phyloP scores from a whole-genome alignment of 345 rosid genomes.

The Cardamine resedifolia region DNA sequence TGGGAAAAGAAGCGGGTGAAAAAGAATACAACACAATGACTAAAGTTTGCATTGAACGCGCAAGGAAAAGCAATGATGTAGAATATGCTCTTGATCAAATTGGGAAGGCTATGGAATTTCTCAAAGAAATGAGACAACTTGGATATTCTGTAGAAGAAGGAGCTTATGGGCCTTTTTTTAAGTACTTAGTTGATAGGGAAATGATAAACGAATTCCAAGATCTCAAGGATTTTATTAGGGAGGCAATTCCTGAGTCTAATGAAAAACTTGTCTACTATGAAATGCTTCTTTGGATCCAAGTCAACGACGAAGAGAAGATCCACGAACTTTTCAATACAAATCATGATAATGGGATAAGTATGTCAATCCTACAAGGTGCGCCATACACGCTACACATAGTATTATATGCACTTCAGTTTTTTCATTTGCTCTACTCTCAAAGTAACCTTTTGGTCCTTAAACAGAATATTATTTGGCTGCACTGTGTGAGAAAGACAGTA shows the following conservation, averaged over 20 bases:
- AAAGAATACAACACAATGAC: slow-evolving; percentile 62
- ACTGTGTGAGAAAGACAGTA: slow-evolving; percentile 61
- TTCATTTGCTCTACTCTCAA: not conserved
- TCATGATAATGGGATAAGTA: slow-evolving; percentile 35
- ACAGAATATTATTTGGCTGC: slow-evolving; percentile 78
- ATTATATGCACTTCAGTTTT: not conserved
- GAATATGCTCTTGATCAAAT: slow-evolving; percentile 48
- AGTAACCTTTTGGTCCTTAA: not conserved
- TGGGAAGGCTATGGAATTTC: slow-evolving; percentile 42
- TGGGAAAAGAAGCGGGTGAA: slow-evolving; percentile 68
- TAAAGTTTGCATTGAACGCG: slow-evolving; percentile 50
- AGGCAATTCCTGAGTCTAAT: slow-evolving; percentile 40
- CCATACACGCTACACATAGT: not conserved
- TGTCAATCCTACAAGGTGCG: slow-evolving; percentile 52
- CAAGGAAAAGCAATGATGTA: slow-evolving; percentile 49
- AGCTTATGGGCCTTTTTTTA: slow-evolving; percentile 62
- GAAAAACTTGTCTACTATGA: slow-evolving; percentile 76
- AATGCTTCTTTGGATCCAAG: slow-evolving; percentile 67
- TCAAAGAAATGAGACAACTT: slow-evolving; percentile 55
- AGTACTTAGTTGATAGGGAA: slow-evolving; percentile 62
- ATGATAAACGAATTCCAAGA: slow-evolving; percentile 63
- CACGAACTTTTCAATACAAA: slow-evolving; percentile 48
- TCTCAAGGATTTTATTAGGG: slow-evolving; percentile 45
- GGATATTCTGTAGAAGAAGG: slow-evolving; percentile 61
- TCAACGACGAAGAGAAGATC: slow-evolving; percentile 52